phyloP scores from a whole-genome alignment of 257 asterid species.

The Galeopsis tetrahit region DNA sequence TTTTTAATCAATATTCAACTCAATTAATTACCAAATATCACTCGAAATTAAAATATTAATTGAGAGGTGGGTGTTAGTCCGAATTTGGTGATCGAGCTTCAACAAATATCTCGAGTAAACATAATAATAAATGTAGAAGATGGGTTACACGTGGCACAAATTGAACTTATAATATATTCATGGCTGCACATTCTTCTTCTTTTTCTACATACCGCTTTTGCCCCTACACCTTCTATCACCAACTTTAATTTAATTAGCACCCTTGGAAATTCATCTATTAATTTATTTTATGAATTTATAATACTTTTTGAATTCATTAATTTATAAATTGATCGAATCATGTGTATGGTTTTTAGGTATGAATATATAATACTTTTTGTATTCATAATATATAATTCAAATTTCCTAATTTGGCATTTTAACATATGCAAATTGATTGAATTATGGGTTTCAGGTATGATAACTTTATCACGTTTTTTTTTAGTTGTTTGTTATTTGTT shows the following conservation, averaged over 20 bases:
- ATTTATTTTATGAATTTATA: background rate
- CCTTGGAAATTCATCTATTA: background rate
- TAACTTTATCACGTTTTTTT: background rate
- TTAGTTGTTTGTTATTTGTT: background rate
- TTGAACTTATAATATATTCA: conserved; percentile 21
- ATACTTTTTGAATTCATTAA: too few relatives aligned
- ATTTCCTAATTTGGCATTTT: background rate
- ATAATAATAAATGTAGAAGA: background rate
- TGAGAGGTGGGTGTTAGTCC: background rate
- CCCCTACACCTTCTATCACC: conserved; percentile 28
- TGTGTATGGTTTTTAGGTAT: too few relatives aligned
- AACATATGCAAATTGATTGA: background rate
- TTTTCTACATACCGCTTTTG: conserved; percentile 8
- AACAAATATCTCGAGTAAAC: conserved; percentile 27
- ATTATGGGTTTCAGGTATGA: background rate
- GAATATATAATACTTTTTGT: background rate
- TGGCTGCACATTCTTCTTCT: background rate
- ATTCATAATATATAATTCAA: background rate
- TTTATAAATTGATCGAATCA: too few relatives aligned
- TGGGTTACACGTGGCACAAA: conserved; percentile 34
- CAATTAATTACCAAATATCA: too few relatives aligned
- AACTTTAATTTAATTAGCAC: background rate
- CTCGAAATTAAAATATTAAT: too few relatives aligned
- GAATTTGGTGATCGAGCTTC: conserved; percentile 13
- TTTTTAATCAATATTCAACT: too few relatives aligned